Percentiles rank a stretch among this genome's conserved stretches.
Conservation (phyloP, 768 basidiomycete species). For the Mycena galopus region DNA sequence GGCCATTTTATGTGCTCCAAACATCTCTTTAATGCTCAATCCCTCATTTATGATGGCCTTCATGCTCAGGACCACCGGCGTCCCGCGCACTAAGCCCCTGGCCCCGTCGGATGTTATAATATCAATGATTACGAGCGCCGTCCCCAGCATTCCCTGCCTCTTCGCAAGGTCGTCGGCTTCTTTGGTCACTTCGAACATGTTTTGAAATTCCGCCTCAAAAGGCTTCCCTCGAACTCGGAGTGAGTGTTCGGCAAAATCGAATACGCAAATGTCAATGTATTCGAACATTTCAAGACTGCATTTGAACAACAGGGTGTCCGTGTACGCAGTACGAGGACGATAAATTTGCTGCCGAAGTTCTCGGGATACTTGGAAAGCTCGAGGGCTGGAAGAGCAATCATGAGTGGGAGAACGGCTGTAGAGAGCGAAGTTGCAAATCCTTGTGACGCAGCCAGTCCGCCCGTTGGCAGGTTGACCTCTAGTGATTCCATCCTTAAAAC, state of each 20-base stretch:
- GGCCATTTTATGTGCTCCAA: conserved; percentile 7
- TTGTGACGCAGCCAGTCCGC: too few relatives aligned
- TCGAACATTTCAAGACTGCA: conserved; percentile 21
- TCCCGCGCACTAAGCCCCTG: conserved; percentile 2
- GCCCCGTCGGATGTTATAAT: conserved; percentile 13
- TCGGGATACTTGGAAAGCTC: conserved; percentile 16
- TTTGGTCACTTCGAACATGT: conserved; percentile 8
- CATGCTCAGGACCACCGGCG: conserved; percentile 13
- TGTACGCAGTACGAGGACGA: conserved; percentile 15
- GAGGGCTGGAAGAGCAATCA: conserved; percentile 11
- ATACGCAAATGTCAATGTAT: conserved; percentile 14
- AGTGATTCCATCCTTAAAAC: too few relatives aligned
- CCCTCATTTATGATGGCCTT: conserved; percentile 15
- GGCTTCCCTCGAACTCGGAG: conserved; percentile 13
- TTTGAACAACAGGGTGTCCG: conserved; percentile 15
- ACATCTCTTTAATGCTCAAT: conserved; percentile 10
- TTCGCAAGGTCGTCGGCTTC: conserved; percentile 19
- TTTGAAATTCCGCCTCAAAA: conserved; percentile 10
- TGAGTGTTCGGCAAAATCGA: conserved; percentile 16
- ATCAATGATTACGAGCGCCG: conserved; percentile 14
- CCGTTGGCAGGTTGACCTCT: too few relatives aligned
- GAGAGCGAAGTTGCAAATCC: too few relatives aligned
- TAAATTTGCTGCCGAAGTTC: conserved; percentile 16
- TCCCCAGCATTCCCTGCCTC: conserved; percentile 17
- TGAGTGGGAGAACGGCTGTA: conserved; percentile 3